These are phyloP conservation scores for Typha latifolia DNA, from an alignment of 176 grass and related monocot species.

Conservation along the genomic window DNA sequence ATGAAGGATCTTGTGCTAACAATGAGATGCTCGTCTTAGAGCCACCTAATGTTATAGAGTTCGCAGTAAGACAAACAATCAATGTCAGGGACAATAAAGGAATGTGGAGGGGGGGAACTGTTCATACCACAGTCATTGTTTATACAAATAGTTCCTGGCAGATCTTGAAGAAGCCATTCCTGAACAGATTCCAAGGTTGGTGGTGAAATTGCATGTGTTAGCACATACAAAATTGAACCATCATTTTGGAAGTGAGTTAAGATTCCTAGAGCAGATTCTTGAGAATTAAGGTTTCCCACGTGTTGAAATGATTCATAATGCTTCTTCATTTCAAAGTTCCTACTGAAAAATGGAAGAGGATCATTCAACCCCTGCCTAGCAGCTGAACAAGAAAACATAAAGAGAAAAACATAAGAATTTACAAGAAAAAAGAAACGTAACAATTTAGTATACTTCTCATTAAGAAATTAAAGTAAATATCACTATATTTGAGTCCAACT, in stretches of 20 bases:
- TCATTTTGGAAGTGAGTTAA: slow-evolving; percentile 93
- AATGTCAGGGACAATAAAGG: background rate
- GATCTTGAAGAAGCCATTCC: slow-evolving; percentile 46
- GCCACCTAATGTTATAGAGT: slow-evolving; percentile 21
- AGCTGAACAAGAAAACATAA: slow-evolving; percentile 36
- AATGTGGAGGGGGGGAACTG: slow-evolving; percentile 4
- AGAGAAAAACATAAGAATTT: slow-evolving; percentile 9
- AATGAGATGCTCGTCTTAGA: slow-evolving; percentile 2
- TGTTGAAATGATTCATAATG: slow-evolving; percentile 28
- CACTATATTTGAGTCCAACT: too few species aligned
- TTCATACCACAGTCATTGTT: slow-evolving; percentile 22
- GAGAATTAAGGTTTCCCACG: slow-evolving; percentile 19
- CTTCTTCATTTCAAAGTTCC: slow-evolving; percentile 33
- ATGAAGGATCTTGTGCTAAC: background rate
- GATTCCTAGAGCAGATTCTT: slow-evolving; percentile 46
- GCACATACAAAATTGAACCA: slow-evolving; percentile 62
- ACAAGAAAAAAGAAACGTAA: slow-evolving; percentile 5
- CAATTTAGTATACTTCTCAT: slow-evolving; percentile 2
- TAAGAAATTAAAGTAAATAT: slow-evolving; percentile 7
- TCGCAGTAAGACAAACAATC: background rate
- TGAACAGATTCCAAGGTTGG: slow-evolving; percentile 56
- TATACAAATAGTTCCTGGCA: slow-evolving; percentile 17
- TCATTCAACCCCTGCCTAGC: slow-evolving; percentile 27
- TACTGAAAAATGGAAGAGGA: slow-evolving; percentile 57
- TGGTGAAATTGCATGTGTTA: slow-evolving; percentile 59